These are phyloP conservation scores for Triticum timopheevii DNA, from an alignment of 176 grass and related monocot species.

Conservation along the genomic window DNA sequence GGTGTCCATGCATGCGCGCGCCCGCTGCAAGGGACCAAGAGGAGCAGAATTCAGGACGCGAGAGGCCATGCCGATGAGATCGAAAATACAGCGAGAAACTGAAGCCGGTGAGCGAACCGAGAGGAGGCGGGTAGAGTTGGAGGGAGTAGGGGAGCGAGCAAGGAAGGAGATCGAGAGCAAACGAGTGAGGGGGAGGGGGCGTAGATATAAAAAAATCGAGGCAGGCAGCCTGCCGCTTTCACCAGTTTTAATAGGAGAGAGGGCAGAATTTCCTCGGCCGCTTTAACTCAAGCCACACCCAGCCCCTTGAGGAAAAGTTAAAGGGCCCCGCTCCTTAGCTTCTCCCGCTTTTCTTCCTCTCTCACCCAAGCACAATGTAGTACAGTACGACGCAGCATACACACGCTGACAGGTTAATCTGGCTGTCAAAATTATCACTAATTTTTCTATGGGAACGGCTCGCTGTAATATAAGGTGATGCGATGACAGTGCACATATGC, in stretches of 20 bases:
- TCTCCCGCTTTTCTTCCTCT: conserved; percentile 11
- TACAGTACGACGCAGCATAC: background rate
- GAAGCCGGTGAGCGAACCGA: conserved; percentile 31
- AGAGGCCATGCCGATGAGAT: background rate
- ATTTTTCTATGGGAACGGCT: background rate
- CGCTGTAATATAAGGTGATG: conserved; percentile 45
- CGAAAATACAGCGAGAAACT: background rate
- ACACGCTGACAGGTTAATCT: conserved; percentile 23
- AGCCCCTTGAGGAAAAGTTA: conserved; percentile 73
- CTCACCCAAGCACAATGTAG: conserved; percentile 31
- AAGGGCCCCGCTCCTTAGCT: conserved; percentile 39
- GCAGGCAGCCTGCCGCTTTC: conserved; percentile 63
- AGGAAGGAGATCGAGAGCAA: conserved; percentile 11
- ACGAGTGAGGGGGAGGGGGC: conserved; percentile 42
- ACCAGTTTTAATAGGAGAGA: conserved; percentile 58
- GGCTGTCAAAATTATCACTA: background rate
- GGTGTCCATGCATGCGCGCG: conserved; percentile 36
- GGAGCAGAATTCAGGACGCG: conserved; percentile 23
- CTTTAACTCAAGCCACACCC: conserved; percentile 81
- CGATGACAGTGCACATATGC: conserved; percentile 8
- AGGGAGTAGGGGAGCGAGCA: conserved; percentile 37
- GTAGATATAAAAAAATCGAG: conserved; percentile 70
- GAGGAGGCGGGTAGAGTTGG: conserved; percentile 20
- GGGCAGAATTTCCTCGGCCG: conserved; percentile 75
- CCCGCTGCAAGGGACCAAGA: conserved; percentile 35